Conservation (phyloP, 208 protist genomes). For the Leptomonas seymouri region DNA sequence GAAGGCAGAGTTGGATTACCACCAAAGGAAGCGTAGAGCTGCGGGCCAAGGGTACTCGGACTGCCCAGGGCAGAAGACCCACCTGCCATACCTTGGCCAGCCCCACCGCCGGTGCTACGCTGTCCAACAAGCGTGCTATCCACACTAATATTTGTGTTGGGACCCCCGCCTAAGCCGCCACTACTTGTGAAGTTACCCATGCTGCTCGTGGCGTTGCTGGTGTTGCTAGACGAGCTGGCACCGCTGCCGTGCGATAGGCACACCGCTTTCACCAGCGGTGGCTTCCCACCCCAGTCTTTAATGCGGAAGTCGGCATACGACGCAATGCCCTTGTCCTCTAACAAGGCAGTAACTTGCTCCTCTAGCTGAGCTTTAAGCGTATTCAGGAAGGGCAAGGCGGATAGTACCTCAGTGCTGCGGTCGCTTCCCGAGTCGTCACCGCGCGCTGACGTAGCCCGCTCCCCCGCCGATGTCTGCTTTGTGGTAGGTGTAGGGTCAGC, state of each 20-base stretch:
- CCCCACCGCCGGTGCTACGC: neutral
- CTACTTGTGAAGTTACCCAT: neutral
- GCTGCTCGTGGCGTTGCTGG: conserved; percentile 1
- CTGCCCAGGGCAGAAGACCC: neutral
- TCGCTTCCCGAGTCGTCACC: conserved; percentile 18
- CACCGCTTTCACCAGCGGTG: conserved; percentile 66
- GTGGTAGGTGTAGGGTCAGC: too few species aligned
- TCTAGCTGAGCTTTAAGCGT: conserved; percentile 53
- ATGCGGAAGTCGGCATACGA: conserved; percentile 68
- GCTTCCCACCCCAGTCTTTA: conserved; percentile 58
- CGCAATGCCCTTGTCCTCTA: conserved; percentile 85
- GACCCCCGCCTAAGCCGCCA: neutral
- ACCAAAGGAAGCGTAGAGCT: conserved; percentile 4
- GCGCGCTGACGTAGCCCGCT: neutral
- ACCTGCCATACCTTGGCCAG: neutral
- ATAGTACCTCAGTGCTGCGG: conserved; percentile 14
- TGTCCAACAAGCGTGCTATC: neutral
- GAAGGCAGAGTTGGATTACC: neutral
- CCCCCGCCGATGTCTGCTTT: neutral
- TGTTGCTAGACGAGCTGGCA: neutral
- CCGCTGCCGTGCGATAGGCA: conserved; percentile 39
- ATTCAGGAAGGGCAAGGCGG: conserved; percentile 29
- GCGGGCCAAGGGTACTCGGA: conserved; percentile 1
- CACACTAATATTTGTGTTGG: neutral
- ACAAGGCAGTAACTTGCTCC: conserved; percentile 71